A percentile compares a stretch with the other conserved stretches of the same genome.
Evolutionary conservation across 1,284 basidiomycete species (phyloP).

Genomic region (Abortiporus biennis): DNA sequence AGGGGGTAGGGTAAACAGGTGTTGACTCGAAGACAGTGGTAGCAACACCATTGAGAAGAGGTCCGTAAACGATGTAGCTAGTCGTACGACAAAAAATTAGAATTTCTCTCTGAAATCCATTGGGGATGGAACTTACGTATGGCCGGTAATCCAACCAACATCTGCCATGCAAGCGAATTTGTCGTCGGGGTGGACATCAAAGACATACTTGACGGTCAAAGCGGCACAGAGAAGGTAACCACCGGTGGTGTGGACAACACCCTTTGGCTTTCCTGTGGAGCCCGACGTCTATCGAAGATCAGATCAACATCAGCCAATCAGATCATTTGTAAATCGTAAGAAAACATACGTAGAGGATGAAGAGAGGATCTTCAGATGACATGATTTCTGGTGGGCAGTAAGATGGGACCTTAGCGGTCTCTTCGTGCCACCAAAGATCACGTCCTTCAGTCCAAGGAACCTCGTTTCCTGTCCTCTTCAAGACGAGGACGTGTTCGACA

Average conservation of each 20-base stretch:
- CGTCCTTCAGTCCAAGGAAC: slow-evolving; percentile 83
- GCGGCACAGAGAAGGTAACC: slow-evolving; percentile 90
- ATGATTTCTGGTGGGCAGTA: slow-evolving; percentile 90
- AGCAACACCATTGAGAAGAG: slow-evolving; percentile 85
- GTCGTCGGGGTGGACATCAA: slow-evolving; percentile 91
- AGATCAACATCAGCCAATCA: slow-evolving; percentile 3
- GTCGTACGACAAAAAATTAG: neutral
- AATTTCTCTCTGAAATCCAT: neutral
- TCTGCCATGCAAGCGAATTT: slow-evolving; percentile 98
- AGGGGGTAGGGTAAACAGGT: slow-evolving; percentile 93
- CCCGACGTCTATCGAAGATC: slow-evolving; percentile 69
- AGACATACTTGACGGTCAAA: slow-evolving; percentile 93
- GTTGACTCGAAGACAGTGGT: slow-evolving; percentile 97
- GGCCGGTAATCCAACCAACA: slow-evolving; percentile 98
- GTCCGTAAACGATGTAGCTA: slow-evolving; percentile 94
- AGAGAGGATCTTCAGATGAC: slow-evolving; percentile 90
- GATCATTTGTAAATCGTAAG: slow-evolving; percentile 2
- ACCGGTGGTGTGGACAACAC: slow-evolving; percentile 93
- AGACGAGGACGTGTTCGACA: slow-evolving; percentile 90
- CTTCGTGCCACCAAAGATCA: slow-evolving; percentile 98
- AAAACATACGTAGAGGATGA: slow-evolving; percentile 88
- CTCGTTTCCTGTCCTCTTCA: slow-evolving; percentile 82
- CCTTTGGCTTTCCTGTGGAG: slow-evolving; percentile 96
- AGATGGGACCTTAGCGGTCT: slow-evolving; percentile 75
- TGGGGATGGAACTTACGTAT: slow-evolving; percentile 54